Evolutionary conservation across 371 early-diverging fungal species (phyloP).

Genomic region (Rhizomucor pusillus): DNA sequence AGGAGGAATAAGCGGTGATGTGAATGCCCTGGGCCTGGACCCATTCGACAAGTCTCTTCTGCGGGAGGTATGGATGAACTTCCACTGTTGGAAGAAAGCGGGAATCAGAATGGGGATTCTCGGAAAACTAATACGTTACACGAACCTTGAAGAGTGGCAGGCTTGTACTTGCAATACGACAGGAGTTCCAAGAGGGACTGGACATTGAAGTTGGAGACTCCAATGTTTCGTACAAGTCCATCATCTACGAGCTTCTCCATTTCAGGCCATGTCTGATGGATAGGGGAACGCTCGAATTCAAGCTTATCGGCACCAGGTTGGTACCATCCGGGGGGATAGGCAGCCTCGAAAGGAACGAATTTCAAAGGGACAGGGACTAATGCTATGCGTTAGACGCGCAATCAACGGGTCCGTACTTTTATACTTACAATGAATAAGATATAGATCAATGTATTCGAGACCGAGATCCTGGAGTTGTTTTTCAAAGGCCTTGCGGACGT

Average conservation of each 20-base stretch:
- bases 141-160: constrained; percentile 35
- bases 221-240: constrained; percentile 46
- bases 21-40: constrained; percentile 36
- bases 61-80: constrained; percentile 61
- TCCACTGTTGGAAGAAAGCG: constrained; percentile 51
- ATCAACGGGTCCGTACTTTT: not conserved
- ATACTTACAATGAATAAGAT: constrained; percentile 47
- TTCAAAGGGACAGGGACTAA: constrained; percentile 41
- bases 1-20: constrained; percentile 46
- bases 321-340: constrained; percentile 42
- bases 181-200: constrained; percentile 38
- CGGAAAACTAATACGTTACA: not conserved
- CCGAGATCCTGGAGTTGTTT: constrained; percentile 55
- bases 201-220: constrained; percentile 59
- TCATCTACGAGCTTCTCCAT: constrained; percentile 43
- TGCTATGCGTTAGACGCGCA: not conserved
- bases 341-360: constrained; percentile 23
- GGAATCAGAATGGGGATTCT: constrained; percentile 8
- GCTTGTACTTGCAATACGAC: constrained; percentile 41
- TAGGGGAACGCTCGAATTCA: constrained; percentile 33
- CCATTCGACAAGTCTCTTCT: constrained; percentile 36
- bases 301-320: constrained; percentile 19
- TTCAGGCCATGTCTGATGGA: constrained; percentile 43
- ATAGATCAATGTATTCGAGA: constrained; percentile 72
- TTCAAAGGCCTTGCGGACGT: constrained; percentile 42